phyloP scores from a whole-genome alignment of 2,329 filamentous ascomycete genomes.

The Fusarium pseudocircinatum region DNA sequence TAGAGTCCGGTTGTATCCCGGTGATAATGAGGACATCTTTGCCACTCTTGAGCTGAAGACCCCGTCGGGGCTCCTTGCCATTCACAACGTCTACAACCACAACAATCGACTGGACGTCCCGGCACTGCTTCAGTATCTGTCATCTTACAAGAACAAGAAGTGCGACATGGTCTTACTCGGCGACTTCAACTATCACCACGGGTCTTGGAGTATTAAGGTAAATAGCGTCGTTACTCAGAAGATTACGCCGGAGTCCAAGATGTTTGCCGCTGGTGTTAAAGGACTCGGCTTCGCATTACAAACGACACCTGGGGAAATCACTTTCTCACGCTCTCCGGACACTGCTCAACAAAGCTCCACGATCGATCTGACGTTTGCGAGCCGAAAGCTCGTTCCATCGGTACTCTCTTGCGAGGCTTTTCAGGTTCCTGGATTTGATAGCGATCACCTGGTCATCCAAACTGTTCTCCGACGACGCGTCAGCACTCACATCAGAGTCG shows the following conservation, averaged over 20 bases:
- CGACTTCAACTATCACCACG: background rate
- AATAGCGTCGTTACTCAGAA: background rate
- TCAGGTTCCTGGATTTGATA: background rate
- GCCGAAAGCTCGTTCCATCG: background rate
- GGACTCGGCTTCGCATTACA: background rate
- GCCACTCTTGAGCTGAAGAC: background rate
- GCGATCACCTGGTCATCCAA: background rate
- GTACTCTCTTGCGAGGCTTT: background rate
- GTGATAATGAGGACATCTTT: background rate
- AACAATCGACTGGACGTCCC: background rate
- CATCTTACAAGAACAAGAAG: background rate
- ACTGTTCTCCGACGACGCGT: background rate
- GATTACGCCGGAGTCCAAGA: background rate
- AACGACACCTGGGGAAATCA: background rate
- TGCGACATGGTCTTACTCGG: background rate
- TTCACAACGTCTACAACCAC: background rate
- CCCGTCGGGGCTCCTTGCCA: background rate
- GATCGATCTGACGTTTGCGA: background rate
- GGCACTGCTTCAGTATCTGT: background rate
- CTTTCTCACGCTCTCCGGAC: background rate
- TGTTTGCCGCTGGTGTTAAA: background rate
- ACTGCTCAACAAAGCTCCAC: background rate
- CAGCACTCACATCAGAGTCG: background rate
- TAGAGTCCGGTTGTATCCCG: background rate
- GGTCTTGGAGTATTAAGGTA: background rate